Base-by-base conservation (phyloP, 2,329 filamentous ascomycete species). In the Claviceps paspali region DNA sequence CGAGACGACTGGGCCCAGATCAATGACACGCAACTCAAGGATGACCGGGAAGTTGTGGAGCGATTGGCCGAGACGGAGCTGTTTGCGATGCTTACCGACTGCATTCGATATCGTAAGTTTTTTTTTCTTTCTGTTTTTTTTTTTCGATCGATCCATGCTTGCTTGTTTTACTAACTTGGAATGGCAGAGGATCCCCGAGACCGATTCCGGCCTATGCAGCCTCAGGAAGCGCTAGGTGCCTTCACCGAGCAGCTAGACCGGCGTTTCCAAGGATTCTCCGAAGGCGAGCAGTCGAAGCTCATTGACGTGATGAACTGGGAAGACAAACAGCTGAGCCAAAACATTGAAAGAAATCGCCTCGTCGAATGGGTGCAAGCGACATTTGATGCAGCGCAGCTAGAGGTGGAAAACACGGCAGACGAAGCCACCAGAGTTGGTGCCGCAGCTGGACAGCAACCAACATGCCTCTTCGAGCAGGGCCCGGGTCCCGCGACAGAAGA, bases 1-100 rank as follows among this genome's bases (percentile, higher is more conserved):
- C 75, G 78, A 35, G 87, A 95, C 54, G 75, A 95, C 52, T 98
- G 91, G 91, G 64, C 70, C 19, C 66, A 64, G 41, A 71, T 92
- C 52, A 88, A 91, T 51, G 76, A 83, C 46, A 88, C 82, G 1
- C 74, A 79, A 33, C 67, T 79, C 41, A 80, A 82, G 52, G 74
- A 76, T 39, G 86, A 93, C 49, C 60, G 64, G 3, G 70, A 82
- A 43, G 71, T 85, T 21, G 64, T 76, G 37, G 65, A 70, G 21
- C 63, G 72, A 14, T 59, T 92, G 19, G 63, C 64, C 23, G 60
- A 68, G 39, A 93, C 85, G 4, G 67, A 77, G 21, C 64, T 85
- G 5, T 87, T 77, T 52, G 65, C 64, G 46, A 79, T 83, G 33
- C 63, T 85, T 38, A 69, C 66, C 42, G 66, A 73, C 34, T 73